A percentile compares a stretch with the other conserved stretches of the same genome.
phyloP scores from a whole-genome alignment of 345 rosid species.

The Camelina hispida region DNA sequence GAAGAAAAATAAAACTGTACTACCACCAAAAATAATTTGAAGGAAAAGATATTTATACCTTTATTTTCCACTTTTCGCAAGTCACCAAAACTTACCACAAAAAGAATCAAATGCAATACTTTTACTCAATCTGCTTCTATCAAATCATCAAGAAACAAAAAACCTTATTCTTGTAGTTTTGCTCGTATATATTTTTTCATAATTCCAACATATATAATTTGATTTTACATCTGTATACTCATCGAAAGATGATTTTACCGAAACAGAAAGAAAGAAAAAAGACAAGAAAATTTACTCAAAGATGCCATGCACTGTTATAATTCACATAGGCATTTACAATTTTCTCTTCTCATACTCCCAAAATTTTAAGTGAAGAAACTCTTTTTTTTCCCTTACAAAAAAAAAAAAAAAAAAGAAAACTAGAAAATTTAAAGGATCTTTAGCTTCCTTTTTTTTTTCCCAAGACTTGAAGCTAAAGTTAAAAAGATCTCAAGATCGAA shows the following conservation, averaged over 20 bases:
- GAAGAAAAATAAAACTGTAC: slow-evolving; percentile 22
- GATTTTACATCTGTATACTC: slow-evolving; percentile 7
- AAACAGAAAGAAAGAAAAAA: background rate
- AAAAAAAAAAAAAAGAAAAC: background rate
- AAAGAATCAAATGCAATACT: background rate
- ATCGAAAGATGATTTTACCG: background rate
- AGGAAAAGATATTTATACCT: slow-evolving; percentile 1
- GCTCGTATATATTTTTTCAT: slow-evolving; percentile 2
- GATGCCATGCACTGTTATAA: slow-evolving; percentile 35
- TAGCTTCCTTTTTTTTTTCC: background rate
- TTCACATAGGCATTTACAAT: slow-evolving; percentile 41
- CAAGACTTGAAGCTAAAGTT: slow-evolving; percentile 28
- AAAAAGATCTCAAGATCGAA: slow-evolving; percentile 29
- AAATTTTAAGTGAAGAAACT: slow-evolving; percentile 23
- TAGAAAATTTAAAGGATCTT: slow-evolving; percentile 15
- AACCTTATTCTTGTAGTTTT: background rate
- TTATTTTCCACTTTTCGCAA: slow-evolving; percentile 10
- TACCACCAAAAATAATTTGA: background rate
- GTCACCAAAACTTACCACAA: slow-evolving; percentile 4
- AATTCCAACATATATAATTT: background rate
- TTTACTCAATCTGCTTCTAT: background rate
- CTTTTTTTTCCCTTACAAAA: background rate
- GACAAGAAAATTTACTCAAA: slow-evolving; percentile 12
- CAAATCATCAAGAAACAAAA: background rate
- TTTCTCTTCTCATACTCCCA: slow-evolving; percentile 23